phyloP scores from a whole-genome alignment of 345 rosid genomes.

The Dipteronia sinensis region DNA sequence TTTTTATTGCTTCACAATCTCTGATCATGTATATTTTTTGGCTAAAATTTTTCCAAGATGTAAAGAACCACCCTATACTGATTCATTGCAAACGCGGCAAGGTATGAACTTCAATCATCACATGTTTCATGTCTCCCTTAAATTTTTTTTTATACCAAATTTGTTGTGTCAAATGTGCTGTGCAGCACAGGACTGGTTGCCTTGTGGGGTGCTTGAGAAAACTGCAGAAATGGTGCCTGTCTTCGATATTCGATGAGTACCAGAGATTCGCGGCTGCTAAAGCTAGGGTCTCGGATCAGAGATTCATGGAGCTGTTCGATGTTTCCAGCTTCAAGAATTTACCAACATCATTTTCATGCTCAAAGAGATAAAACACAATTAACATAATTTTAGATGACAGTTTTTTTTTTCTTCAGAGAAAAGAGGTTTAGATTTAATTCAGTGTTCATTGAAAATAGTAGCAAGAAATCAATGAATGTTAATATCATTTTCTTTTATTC shows the following conservation, averaged over 20 bases:
- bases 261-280: slow-evolving; percentile 69
- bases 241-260: slow-evolving; percentile 79
- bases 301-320: slow-evolving; percentile 71
- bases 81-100: slow-evolving; percentile 87
- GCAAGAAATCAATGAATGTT: too few relatives aligned
- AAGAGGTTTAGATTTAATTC: too few relatives aligned
- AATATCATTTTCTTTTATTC: too few relatives aligned
- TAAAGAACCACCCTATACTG: slow-evolving; percentile 65
- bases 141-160: background rate
- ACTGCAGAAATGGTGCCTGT: slow-evolving; percentile 74
- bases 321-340: slow-evolving; percentile 51
- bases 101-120: slow-evolving; percentile 38
- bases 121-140: background rate
- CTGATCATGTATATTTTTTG: slow-evolving; percentile 5
- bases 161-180: background rate
- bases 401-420: too few relatives aligned
- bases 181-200: slow-evolving; percentile 81
- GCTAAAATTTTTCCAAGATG: slow-evolving; percentile 43
- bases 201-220: slow-evolving; percentile 77
- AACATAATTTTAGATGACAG: too few relatives aligned
- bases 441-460: too few relatives aligned
- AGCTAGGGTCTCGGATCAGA: slow-evolving; percentile 68
- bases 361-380: slow-evolving; percentile 23
- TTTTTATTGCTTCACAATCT: slow-evolving; percentile 9
- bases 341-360: slow-evolving; percentile 50